Evolutionary conservation across 2,329 filamentous ascomycete species (phyloP).

Genomic region (Magnaporthiopsis rhizophila): DNA sequence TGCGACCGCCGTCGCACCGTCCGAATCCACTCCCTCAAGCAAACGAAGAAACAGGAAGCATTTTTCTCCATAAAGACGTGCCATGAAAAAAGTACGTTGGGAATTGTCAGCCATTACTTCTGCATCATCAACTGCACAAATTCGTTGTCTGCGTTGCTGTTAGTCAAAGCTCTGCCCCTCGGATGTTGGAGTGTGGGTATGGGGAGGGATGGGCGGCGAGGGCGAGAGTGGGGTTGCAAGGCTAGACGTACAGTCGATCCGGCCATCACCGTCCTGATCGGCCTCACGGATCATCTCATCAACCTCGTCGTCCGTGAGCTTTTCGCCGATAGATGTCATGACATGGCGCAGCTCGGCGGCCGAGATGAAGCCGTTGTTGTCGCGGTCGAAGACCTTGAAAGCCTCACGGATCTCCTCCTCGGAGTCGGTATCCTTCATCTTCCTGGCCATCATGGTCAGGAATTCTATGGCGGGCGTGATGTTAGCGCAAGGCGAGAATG

Average conservation of each 20-base stretch:
- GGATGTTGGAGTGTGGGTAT: neutral
- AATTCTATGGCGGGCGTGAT: slow-evolving; percentile 54
- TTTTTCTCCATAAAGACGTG: neutral
- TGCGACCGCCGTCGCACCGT: neutral
- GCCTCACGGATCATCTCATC: slow-evolving; percentile 92
- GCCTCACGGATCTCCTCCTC: slow-evolving; percentile 87
- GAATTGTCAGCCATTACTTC: slow-evolving; percentile 51
- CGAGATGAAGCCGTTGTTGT: slow-evolving; percentile 89
- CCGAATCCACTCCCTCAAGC: neutral
- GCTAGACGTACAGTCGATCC: slow-evolving; percentile 69
- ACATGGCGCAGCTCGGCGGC: slow-evolving; percentile 82
- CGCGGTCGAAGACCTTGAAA: slow-evolving; percentile 84
- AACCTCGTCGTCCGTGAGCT: slow-evolving; percentile 83
- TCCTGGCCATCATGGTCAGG: slow-evolving; percentile 87
- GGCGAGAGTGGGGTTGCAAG: neutral
- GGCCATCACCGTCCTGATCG: slow-evolving; percentile 81
- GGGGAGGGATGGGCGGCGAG: neutral
- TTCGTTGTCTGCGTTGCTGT: slow-evolving; percentile 62
- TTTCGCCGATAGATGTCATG: slow-evolving; percentile 89
- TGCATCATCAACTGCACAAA: slow-evolving; percentile 96
- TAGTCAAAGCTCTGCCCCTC: slow-evolving; percentile 14
- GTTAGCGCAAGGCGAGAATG: slow-evolving; percentile 1
- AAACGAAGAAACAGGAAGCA: neutral
- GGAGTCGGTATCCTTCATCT: slow-evolving; percentile 91
- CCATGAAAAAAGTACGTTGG: neutral